Conservation (phyloP, 2,329 filamentous ascomycete genomes). For the Sclerotinia borealis region DNA sequence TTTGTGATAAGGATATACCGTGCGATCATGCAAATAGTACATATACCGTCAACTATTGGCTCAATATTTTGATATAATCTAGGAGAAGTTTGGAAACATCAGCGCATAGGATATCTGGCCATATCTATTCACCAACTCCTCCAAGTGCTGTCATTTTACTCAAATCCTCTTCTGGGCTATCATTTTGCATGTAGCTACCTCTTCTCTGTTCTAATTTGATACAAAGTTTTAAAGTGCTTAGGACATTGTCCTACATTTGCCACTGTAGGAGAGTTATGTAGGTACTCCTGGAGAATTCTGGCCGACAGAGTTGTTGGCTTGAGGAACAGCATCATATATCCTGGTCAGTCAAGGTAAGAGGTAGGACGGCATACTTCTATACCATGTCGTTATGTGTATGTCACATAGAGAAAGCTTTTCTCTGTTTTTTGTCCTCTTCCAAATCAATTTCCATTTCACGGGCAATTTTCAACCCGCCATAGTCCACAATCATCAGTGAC, state of each 20-base stretch:
- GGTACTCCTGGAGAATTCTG: neutral
- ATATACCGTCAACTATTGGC: neutral
- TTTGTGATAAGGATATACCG: neutral
- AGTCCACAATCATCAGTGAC: slow-evolving; percentile 12
- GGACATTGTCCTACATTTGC: neutral
- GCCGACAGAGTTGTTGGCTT: neutral
- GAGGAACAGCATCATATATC: neutral
- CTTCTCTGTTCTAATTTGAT: neutral
- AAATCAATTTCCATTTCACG: neutral
- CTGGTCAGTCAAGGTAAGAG: neutral
- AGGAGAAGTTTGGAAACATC: neutral
- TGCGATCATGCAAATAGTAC: neutral
- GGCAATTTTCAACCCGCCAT: slow-evolving; percentile 1
- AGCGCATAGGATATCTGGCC: neutral
- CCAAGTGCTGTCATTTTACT: neutral
- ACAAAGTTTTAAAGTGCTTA: neutral
- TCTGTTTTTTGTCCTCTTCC: neutral
- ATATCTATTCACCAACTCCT: neutral
- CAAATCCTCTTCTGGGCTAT: neutral
- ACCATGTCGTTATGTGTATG: neutral
- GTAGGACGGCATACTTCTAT: neutral
- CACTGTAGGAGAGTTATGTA: neutral
- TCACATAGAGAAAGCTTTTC: neutral
- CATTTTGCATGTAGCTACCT: neutral
- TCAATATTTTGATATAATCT: neutral